Evolutionary conservation across 768 basidiomycete species (phyloP).

Genomic region (Royoungia palumana): DNA sequence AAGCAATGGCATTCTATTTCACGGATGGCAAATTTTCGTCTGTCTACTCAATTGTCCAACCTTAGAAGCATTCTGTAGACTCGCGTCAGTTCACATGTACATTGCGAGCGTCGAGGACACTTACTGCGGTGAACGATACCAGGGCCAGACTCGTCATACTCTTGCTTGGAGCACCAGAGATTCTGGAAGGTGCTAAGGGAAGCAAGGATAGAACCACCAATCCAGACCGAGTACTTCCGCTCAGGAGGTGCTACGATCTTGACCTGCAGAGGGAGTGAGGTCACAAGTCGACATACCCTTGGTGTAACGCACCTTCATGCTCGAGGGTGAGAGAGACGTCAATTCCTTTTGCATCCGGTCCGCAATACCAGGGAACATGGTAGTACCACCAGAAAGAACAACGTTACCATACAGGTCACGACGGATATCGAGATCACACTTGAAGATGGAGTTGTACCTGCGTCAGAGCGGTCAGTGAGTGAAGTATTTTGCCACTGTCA

Average conservation of each 20-base stretch:
- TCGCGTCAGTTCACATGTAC: neutral
- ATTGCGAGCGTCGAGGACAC: slow-evolving; percentile 19
- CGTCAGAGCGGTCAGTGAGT: neutral
- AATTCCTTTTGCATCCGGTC: slow-evolving; percentile 97
- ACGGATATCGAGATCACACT: slow-evolving; percentile 69
- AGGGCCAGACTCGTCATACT: slow-evolving; percentile 85
- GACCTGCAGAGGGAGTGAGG: slow-evolving; percentile 42
- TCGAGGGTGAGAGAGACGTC: slow-evolving; percentile 70
- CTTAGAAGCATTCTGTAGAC: slow-evolving; percentile 26
- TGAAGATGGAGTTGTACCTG: slow-evolving; percentile 57
- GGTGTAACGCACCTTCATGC: slow-evolving; percentile 65
- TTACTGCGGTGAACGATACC: slow-evolving; percentile 76
- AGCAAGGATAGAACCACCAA: slow-evolving; percentile 82
- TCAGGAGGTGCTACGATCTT: slow-evolving; percentile 94
- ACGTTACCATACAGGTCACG: slow-evolving; percentile 35
- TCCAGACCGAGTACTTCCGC: slow-evolving; percentile 96
- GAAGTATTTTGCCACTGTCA: neutral
- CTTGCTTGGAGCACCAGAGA: slow-evolving; percentile 90
- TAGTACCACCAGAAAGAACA: slow-evolving; percentile 75
- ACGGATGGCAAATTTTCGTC: slow-evolving; percentile 17
- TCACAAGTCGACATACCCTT: neutral
- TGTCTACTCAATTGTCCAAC: slow-evolving; percentile 17
- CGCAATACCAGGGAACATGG: slow-evolving; percentile 95
- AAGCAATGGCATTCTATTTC: slow-evolving; percentile 27
- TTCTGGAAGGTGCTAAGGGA: slow-evolving; percentile 96